Evolutionary conservation across 2,329 filamentous ascomycete species (phyloP), one percentile per base, ranked within the genome.

Genomic region (Alternaria atra): DNA sequence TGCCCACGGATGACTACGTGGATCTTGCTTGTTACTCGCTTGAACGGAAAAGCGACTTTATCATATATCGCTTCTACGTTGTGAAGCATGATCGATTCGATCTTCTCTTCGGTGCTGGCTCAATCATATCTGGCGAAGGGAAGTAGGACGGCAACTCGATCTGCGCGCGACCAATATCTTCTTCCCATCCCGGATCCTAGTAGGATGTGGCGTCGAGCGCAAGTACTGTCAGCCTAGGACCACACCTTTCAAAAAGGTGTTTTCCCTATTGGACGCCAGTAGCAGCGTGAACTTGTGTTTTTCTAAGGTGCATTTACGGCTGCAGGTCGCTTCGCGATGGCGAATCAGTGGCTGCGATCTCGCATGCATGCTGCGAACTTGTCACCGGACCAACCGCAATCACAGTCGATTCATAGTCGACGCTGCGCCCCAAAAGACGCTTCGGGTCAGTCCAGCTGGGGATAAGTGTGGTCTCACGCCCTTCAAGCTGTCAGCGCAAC

Each of bases 71-170:
- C 8, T 60, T 60, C 48, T 56, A 46, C 15, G 37, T 60, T 32
- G 51, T 57, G 10, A 29, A 54, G 39, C 48, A 37, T 27, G 30
- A 53, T 43, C 52, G 10, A 17, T 63, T 60, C 32, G 60, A 63
- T 55, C 17, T 60, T 13, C 34, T 57, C 17, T 39, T 52, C 53
- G 46, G 51, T 10, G 13, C 35, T 20, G 51, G 29, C 20, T 32
- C 51, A 9, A 12, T 43, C 29, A 48, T 1, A 20, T 29, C 7
- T 48, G 27, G 30, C 29, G 34, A 7, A 34, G 34, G 17, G 7
- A 17, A 48, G 17, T 34, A n/a, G 29, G 12, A 9, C 46, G 30
- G 46, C 46, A 25, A 34, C 34, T 25, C 2, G 17, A 34, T 8
- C 15, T 35, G 9, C 12, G 46, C 17, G 20, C 30, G 32, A 10